Evolutionary conservation across 768 basidiomycete species (phyloP), one percentile per base, ranked within the genome.

Genomic region (Rhodocollybia butyracea): DNA sequence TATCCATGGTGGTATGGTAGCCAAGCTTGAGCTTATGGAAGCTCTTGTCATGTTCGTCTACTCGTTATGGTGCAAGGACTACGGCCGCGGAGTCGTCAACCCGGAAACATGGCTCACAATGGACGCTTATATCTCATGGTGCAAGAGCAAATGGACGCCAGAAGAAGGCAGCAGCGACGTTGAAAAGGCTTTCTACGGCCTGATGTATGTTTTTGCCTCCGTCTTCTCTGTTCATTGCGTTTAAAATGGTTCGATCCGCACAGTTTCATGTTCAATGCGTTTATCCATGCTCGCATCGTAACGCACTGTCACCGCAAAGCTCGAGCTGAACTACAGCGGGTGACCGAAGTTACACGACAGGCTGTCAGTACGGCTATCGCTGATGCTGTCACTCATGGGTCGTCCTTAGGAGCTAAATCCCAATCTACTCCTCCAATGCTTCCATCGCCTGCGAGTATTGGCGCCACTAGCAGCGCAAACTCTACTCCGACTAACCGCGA

Each of bases 11-110:
- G 83, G 84, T 21, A 71, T 89, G 59, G 86, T 92, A 64, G 87
- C 88, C 27, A 81, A 88, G 24, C 77, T 92, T 19, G 91, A 92
- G 66, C 84, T 89, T 45, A 71, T 91, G 38, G 90, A 94, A 68
- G 87, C 91, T 40, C 79, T 93, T 55, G 74, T 93, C 40, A 88
- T 87, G 70, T 94, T 93, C 71, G 83, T 88, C 3, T 94, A 91
- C 65, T 80, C 88, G 4, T 77, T 90, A 60, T 94, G 91, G 91
- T 84, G 81, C 68, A 85, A 80, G 63, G 89, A 91, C 58, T 82
- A 84, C 63, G 68, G 73, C 60, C 75, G 76, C 56, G 76, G 77
- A 55, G 62, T 69, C 6, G 89, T 88, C 67, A 76, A 75, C 63
- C 74, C 72, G 40, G 79, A 81, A 48, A 83, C 83, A 17, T 91